Percentiles rank a stretch among this genome's conserved stretches.
phyloP scores from a whole-genome alignment of 2,329 filamentous ascomycete genomes.

The Trichophyton rubrum region DNA sequence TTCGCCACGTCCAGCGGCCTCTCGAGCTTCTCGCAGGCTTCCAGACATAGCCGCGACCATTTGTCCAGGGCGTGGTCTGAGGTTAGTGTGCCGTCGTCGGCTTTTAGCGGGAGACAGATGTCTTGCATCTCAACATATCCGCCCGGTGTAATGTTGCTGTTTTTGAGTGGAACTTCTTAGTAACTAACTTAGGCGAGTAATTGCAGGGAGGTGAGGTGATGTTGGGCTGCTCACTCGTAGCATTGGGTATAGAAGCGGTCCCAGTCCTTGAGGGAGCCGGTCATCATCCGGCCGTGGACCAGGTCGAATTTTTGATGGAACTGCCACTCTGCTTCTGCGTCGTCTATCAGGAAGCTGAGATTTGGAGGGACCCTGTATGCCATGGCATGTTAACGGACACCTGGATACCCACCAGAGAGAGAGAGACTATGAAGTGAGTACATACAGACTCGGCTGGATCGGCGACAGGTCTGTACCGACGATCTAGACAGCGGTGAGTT shows the following conservation, averaged over 20 bases:
- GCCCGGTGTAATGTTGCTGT: conserved; percentile 32
- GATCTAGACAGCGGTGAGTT: neutral
- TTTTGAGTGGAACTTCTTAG: neutral
- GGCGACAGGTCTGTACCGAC: conserved; percentile 8
- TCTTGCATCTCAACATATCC: conserved; percentile 41
- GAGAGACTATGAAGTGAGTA: neutral
- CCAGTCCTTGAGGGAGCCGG: conserved; percentile 14
- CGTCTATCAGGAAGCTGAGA: conserved; percentile 17
- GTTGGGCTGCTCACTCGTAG: neutral
- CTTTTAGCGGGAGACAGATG: conserved; percentile 31
- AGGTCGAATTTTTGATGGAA: conserved; percentile 17
- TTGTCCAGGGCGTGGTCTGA: conserved; percentile 20
- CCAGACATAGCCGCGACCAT: conserved; percentile 13
- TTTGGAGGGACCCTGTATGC: conserved; percentile 16
- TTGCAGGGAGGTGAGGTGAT: conserved; percentile 1
- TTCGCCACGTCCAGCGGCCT: conserved; percentile 27
- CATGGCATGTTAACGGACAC: neutral
- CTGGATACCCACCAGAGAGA: too few species aligned
- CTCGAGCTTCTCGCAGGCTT: conserved; percentile 30
- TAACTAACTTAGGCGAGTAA: neutral
- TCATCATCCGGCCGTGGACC: conserved; percentile 14
- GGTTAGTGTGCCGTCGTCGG: conserved; percentile 29
- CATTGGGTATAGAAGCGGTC: conserved; percentile 4
- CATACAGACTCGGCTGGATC: conserved; percentile 6
- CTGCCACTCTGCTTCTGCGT: conserved; percentile 18